These are phyloP conservation scores for Venturiaceae sp. DNA, from an alignment of 2,329 filamentous ascomycete genomes.

Conservation along the genomic window DNA sequence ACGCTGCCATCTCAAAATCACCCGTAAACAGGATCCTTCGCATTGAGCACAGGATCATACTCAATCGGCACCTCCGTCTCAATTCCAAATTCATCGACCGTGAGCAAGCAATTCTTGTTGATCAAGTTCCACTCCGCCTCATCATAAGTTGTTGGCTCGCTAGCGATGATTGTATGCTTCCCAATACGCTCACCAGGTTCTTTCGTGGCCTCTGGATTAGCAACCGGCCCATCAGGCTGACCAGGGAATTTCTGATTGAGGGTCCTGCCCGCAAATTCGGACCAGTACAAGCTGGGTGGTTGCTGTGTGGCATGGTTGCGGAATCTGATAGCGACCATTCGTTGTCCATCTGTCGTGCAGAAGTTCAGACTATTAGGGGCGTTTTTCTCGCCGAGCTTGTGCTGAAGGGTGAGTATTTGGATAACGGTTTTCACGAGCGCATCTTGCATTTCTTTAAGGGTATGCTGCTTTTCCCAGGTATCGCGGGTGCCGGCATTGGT, in stretches of 20 bases:
- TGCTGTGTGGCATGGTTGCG: constrained; percentile 42
- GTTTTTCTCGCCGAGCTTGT: constrained; percentile 28
- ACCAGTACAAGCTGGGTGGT: constrained; percentile 43
- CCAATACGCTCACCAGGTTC: constrained; percentile 33
- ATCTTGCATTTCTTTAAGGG: constrained; percentile 29
- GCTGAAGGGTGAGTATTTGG: constrained; percentile 37
- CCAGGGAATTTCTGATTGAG: constrained; percentile 44
- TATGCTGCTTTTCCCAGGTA: constrained; percentile 34
- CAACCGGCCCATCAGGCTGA: constrained; percentile 29
- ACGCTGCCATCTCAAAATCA: no score
- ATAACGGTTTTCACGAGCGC: constrained; percentile 38
- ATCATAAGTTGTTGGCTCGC: constrained; percentile 45
- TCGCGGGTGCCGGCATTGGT: constrained; percentile 26
- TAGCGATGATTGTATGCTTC: constrained; percentile 43
- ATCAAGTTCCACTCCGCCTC: constrained; percentile 42
- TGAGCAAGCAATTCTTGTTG: constrained; percentile 34
- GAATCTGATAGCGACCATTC: constrained; percentile 41
- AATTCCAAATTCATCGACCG: constrained; percentile 30
- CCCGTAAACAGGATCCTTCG: constrained; percentile 20
- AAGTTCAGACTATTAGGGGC: constrained; percentile 43
- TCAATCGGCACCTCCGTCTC: constrained; percentile 24
- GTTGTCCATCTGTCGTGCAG: constrained; percentile 39
- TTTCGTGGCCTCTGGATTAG: constrained; percentile 23
- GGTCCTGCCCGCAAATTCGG: constrained; percentile 38
- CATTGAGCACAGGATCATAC: constrained; percentile 30